Evolutionary conservation across 805 yeast genomes (phyloP).

Genomic region (Danielia reshetovae): DNA sequence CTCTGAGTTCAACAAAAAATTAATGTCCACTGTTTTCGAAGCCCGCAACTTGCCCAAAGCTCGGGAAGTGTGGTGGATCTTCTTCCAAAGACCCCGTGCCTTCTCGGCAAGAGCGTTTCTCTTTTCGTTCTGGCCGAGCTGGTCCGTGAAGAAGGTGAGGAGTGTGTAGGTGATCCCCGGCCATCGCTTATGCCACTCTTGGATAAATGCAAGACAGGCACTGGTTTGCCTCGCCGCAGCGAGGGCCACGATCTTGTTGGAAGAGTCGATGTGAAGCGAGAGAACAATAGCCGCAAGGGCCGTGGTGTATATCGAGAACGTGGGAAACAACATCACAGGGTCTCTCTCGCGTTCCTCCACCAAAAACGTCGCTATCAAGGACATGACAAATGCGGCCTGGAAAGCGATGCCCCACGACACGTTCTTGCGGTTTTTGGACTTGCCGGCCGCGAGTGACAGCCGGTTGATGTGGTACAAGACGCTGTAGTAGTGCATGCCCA

Average conservation of each 20-base stretch:
- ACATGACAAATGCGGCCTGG: conserved; percentile 2
- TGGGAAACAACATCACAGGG: conserved; percentile 2
- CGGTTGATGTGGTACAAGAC: conserved; percentile 9
- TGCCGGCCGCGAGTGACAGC: conserved; percentile 4
- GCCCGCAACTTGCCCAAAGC: conserved; percentile 1
- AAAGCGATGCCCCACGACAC: conserved; percentile 11
- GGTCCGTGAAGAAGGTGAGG: conserved; percentile 7
- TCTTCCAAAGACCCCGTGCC: conserved; percentile 4
- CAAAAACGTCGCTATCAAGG: conserved; percentile 3
- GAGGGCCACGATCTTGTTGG: conserved; percentile 7
- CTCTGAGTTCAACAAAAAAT: conserved; percentile 8
- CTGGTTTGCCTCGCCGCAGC: conserved; percentile 8
- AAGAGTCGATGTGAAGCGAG: conserved; percentile 7
- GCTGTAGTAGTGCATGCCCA: conserved; percentile 5
- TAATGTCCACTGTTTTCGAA: conserved; percentile 7
- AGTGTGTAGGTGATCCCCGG: conserved; percentile 2
- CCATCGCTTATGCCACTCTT: conserved; percentile 6
- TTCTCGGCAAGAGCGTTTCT: conserved; percentile 1
- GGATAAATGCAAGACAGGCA: conserved; percentile 5
- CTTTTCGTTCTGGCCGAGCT: background rate
- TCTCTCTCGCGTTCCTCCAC: background rate
- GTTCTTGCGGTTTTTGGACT: background rate
- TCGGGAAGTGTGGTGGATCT: background rate
- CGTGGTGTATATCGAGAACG: conserved; percentile 5
- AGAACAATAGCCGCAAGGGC: conserved; percentile 8